Base-by-base conservation (phyloP, 331 rosid genomes). In the Prunus yedoensis region DNA sequence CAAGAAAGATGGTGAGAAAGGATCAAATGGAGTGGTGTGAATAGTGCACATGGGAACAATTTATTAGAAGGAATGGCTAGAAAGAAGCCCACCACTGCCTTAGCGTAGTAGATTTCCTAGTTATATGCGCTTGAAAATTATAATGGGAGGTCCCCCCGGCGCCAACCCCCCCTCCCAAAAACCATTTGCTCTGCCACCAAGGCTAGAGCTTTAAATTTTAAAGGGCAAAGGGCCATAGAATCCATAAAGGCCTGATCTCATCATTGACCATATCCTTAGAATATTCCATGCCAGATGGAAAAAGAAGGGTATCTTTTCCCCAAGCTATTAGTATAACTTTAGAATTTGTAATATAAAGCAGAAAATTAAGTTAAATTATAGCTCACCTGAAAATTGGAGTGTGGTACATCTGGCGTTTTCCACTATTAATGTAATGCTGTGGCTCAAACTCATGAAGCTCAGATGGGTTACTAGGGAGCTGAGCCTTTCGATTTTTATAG, bases 391-490 rank as follows among this genome's bases (percentile, higher is more conserved):
- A 84, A 79, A 73, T 58, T 20, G 90, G 85, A 61, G 96, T 87
- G 82, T 92, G 96, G 28, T 72, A 84, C 50, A 95, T 80, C 70
- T 89, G 95, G 21, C 98, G 75, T 69, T 80, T 88, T 5, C 96
- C 86, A 30, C 76, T 78, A 18, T 8, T 65, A 71, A 79, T 67
- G 82, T 88, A 89, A 72, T 86, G 74, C 47, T 88, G 93, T 30
- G 70, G 51, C 15, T 83, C 84, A 43, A 71, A 78, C 86, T 95
- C 98, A 83, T 80, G 87, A 66, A 95, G 94, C 32, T 87, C 77
- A 0, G 85, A 82, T 28, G 93, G 88, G 74, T 78, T 59, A 65
- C 11, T 53, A 0, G 96, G 94, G 64, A 89, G 91, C 66, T 81
- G 83, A 25, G 91, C 85, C 27, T 81, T 90, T 45, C 98, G 79